These are phyloP conservation scores for Trichoderma gamsii DNA, from an alignment of 495 filamentous ascomycete genomes.

Conservation along the genomic window DNA sequence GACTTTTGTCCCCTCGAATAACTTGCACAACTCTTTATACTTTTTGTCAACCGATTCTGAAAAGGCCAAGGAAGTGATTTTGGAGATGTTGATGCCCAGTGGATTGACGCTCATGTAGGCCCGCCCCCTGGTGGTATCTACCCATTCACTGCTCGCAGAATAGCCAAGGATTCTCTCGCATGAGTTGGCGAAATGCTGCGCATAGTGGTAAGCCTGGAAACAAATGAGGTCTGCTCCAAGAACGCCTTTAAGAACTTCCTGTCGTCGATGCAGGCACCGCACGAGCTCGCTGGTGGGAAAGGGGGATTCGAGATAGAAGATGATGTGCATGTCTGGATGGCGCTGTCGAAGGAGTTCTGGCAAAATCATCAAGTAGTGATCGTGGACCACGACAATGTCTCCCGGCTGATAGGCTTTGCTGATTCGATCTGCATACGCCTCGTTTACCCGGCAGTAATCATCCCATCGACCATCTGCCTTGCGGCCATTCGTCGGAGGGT, in stretches of 20 bases:
- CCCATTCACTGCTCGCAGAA: too few relatives aligned
- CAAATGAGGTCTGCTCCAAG: slow-evolving; percentile 41
- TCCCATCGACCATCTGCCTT: slow-evolving; percentile 75
- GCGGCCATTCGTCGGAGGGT: slow-evolving; percentile 76
- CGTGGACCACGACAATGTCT: slow-evolving; percentile 84
- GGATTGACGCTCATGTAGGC: too few relatives aligned
- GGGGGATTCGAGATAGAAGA: slow-evolving; percentile 85
- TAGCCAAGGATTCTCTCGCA: too few relatives aligned
- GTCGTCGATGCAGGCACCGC: slow-evolving; percentile 73
- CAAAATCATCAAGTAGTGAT: slow-evolving; percentile 82
- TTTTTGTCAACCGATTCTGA: slow-evolving; percentile 51
- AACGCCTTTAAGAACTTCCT: slow-evolving; percentile 80
- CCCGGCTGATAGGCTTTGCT: slow-evolving; percentile 78
- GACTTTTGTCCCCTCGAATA: slow-evolving; percentile 78
- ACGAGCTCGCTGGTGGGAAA: slow-evolving; percentile 93
- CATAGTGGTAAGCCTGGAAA: too few relatives aligned
- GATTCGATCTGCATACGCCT: slow-evolving; percentile 79
- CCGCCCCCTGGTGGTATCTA: too few relatives aligned
- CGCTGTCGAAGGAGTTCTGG: slow-evolving; percentile 78
- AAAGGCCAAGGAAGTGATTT: too few relatives aligned
- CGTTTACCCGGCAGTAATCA: slow-evolving; percentile 82
- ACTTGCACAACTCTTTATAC: slow-evolving; percentile 58
- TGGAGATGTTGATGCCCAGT: too few relatives aligned
- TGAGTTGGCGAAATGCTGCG: too few relatives aligned
- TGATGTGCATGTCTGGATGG: slow-evolving; percentile 75